Evolutionary conservation across 1,139 yeast genomes (phyloP), one percentile per base, ranked within the genome.

Genomic region (Lipomyces yarrowii): DNA sequence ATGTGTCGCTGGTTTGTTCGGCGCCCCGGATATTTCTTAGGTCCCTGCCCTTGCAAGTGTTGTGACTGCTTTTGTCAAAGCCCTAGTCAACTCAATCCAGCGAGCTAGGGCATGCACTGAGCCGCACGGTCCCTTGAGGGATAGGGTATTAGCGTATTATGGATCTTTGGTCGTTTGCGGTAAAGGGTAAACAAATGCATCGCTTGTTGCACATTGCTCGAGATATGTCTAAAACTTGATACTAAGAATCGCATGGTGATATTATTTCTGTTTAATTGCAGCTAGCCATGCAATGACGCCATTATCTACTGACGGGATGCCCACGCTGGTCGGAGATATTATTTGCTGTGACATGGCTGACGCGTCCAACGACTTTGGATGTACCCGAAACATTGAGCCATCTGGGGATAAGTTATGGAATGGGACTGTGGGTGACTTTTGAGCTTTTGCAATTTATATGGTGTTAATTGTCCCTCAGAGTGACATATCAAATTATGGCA

Each of bases 351-450:
- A 5, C 15, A 13, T 55, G 13, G 21, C 32, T n/a, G 57, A 55
- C 42, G 57, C 57, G n/a, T 26, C 11, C 13, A 42, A n/a, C 26
- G 56, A 52, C n/a, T 39, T 54, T 18, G n/a, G 42, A n/a, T 55
- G 6, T 32, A 26, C 57, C 15, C 57, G 23, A 21, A 32, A 32
- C 26, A 42, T 32, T 15, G 26, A 11, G 15, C 39, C 8, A 15
- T 32, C 57, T 4, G 33, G 32, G 8, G 42, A 55, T 4, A 15
- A 42, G 21, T 55, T 30, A 10, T 55, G 13, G 11, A 33, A n/a
- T 13, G 57, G 57, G n/a, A 26, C 18, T 33, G 57, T 55, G 33
- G 3, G 57, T 35, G 21, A 42, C n/a, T 5, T 37, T 11, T n/a
- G 21, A n/a, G 48, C n/a, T 7, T 18, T n/a, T 42, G 10, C 11